phyloP scores from a whole-genome alignment of 495 filamentous ascomycete genomes.

The Penicillium soppii region DNA sequence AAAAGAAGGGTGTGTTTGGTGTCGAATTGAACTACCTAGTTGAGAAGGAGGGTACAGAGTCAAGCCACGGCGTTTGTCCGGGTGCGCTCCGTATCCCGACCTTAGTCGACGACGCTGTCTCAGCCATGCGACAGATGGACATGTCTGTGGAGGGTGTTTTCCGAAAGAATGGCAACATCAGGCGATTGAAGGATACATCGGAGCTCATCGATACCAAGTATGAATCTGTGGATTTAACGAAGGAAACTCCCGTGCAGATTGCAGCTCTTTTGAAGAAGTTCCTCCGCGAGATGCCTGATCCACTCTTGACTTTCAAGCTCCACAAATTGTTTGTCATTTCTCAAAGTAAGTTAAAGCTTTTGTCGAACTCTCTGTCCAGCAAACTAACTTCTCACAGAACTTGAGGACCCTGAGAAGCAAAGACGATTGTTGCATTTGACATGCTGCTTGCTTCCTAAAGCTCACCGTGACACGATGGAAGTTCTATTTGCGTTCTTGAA shows the following conservation, averaged over 20 bases:
- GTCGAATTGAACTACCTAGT: slow-evolving; percentile 79
- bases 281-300: slow-evolving; percentile 91
- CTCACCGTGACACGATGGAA: slow-evolving; percentile 91
- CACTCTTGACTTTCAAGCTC: slow-evolving; percentile 91
- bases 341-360: slow-evolving; percentile 60
- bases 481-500: slow-evolving; percentile 95
- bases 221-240: slow-evolving; percentile 75
- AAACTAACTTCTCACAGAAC: slow-evolving; percentile 53
- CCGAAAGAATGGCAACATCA: slow-evolving; percentile 98
- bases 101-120: slow-evolving; percentile 86
- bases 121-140: slow-evolving; percentile 97
- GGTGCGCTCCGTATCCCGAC: slow-evolving; percentile 84
- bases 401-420: slow-evolving; percentile 79
- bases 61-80: slow-evolving; percentile 91
- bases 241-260: slow-evolving; percentile 87
- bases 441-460: slow-evolving; percentile 90
- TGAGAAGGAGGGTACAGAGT: slow-evolving; percentile 92
- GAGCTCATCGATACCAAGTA: slow-evolving; percentile 83
- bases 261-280: slow-evolving; percentile 96
- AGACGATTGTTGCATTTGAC: slow-evolving; percentile 84
- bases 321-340: slow-evolving; percentile 87
- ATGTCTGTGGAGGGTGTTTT: slow-evolving; percentile 99
- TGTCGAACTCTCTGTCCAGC: neutral
- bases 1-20: slow-evolving; percentile 94
- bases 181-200: slow-evolving; percentile 77